These are phyloP conservation scores for Inga laurina DNA, from an alignment of 306 rosid genomes.

Conservation along the genomic window DNA sequence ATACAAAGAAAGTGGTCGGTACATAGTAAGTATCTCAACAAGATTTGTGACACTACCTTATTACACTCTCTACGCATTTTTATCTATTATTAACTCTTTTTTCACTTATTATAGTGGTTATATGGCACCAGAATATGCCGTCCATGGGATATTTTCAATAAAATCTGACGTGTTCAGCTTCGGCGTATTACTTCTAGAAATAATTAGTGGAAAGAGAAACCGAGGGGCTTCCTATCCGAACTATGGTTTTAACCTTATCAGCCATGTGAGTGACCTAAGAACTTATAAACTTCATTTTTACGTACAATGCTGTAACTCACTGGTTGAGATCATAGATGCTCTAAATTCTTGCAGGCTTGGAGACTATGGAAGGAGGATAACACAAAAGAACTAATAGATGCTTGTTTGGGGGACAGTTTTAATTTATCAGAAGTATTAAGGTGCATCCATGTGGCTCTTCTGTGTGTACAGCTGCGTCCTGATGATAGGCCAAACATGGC, in stretches of 20 bases:
- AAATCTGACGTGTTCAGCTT: constrained; percentile 40
- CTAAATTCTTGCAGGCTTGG: constrained; percentile 36
- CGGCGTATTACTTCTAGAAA: constrained; percentile 29
- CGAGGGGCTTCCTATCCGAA: neutral
- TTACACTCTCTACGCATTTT: neutral
- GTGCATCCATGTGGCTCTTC: constrained; percentile 53
- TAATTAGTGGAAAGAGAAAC: constrained; percentile 36
- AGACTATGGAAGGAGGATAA: constrained; percentile 32
- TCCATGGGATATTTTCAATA: constrained; percentile 18
- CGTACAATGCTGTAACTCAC: neutral
- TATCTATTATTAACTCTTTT: neutral
- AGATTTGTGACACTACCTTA: neutral
- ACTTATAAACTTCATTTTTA: neutral
- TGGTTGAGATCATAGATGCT: neutral
- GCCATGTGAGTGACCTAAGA: constrained; percentile 27
- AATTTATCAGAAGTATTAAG: constrained; percentile 28
- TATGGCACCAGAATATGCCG: constrained; percentile 34
- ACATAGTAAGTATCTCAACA: constrained; percentile 29
- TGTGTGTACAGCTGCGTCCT: constrained; percentile 52
- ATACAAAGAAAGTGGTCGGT: constrained; percentile 23
- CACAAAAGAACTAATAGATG: constrained; percentile 29
- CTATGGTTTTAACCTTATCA: constrained; percentile 28
- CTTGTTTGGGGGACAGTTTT: constrained; percentile 4
- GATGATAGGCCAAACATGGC: constrained; percentile 63
- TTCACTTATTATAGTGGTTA: constrained; percentile 24